phyloP scores from a whole-genome alignment of 176 grass and related monocot genomes.

The Metroxylon sagu region DNA sequence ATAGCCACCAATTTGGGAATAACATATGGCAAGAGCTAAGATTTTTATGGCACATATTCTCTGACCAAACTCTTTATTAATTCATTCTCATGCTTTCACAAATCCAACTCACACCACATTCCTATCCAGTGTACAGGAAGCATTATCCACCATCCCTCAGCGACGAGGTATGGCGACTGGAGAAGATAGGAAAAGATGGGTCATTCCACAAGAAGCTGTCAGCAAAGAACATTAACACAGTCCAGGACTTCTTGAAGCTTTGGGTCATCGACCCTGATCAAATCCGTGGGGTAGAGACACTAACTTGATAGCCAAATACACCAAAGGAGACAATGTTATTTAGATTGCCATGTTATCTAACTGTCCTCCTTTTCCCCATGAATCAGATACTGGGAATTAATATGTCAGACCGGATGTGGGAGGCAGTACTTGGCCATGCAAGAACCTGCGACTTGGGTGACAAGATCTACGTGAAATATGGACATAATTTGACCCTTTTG shows the following conservation, averaged over 20 bases:
- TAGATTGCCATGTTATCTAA: too few species aligned
- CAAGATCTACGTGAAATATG: constrained; percentile 32
- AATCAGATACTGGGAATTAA: constrained; percentile 56
- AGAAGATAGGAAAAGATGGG: constrained; percentile 70
- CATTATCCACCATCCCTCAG: constrained; percentile 57
- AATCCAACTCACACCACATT: too few species aligned
- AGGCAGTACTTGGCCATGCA: constrained; percentile 42
- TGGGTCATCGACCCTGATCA: constrained; percentile 14
- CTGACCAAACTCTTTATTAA: too few species aligned
- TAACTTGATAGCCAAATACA: too few species aligned
- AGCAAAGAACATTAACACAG: constrained; percentile 9
- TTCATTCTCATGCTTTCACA: too few species aligned
- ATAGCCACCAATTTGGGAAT: not conserved
- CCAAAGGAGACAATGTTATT: too few species aligned
- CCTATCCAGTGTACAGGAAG: constrained; percentile 62
- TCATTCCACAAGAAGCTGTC: constrained; percentile 58
- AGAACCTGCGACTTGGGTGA: constrained; percentile 37
- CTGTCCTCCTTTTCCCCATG: too few species aligned
- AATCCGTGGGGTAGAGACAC: constrained; percentile 35
- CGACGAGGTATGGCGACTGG: constrained; percentile 84
- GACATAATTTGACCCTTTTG: constrained; percentile 20
- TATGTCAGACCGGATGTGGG: constrained; percentile 88
- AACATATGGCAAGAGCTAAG: not conserved
- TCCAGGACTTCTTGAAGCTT: constrained; percentile 59
- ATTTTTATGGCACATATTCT: too few species aligned